Base-by-base conservation (phyloP, 2,329 filamentous ascomycete genomes). In the Biscogniauxia sp. region DNA sequence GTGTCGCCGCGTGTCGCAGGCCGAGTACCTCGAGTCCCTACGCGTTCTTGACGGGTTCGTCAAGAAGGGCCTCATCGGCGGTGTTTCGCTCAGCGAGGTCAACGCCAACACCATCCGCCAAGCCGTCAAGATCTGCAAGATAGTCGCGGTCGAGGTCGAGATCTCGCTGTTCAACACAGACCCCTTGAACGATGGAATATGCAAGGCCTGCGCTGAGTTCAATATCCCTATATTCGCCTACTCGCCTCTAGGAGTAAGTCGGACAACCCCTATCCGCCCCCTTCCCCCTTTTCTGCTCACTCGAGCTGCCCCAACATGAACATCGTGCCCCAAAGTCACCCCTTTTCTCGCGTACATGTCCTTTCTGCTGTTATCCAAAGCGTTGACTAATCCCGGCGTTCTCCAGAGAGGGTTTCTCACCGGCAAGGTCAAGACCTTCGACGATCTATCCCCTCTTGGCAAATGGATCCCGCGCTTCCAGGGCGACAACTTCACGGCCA, bases 221-320 rank as follows among this genome's bases (percentile, higher is more conserved):
- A 76, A 76, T 9, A 86, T 88, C 51, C 80, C 84, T 0, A 77
- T 87, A 51, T 71, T 85, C 5, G 82, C 81, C 0, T 86, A 63
- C 53, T 62, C 66, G 20, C 84, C 84, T 2, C 75, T 87, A 1
- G 81, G 83, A n/a, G 58, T 60, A 54, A 58, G 55, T 60, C 15
- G 23, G 11, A 28, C 53, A 20, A 17, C 26, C 49, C 23, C 7
- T 8, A n/a, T n/a, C n/a, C n/a, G n/a, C 11, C 41, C 28, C 15
- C 25, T 13, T 19, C 20, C 37, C 37, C 50, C 15, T 13, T 57
- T n/a, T 5, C 26, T 23, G 8, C n/a, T 15, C 17, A 41, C 53
- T 45, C 11, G 37, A n/a, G 13, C 37, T n/a, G 7, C 6, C 37
- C 11, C 13, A n/a, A 45, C 37, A 45, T 17, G 37, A 45, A 6